A percentile compares a stretch with the other conserved stretches of the same genome.
Evolutionary conservation across 768 basidiomycete species (phyloP).

Genomic region (Leccinellum albellum): DNA sequence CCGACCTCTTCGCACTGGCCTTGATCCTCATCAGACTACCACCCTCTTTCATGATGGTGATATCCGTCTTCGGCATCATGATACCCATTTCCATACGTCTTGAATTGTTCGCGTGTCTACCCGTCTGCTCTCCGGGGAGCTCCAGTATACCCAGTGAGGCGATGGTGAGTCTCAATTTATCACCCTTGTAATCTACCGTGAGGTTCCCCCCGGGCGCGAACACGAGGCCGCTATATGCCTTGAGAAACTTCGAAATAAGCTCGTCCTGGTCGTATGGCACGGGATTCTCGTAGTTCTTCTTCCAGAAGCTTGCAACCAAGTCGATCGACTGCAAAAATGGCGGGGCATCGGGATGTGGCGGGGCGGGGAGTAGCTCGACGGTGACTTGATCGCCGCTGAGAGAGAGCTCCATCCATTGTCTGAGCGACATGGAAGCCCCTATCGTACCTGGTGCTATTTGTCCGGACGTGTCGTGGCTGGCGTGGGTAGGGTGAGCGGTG

Average conservation of each 20-base stretch:
- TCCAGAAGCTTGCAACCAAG: conserved; percentile 69
- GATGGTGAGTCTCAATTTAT: conserved; percentile 71
- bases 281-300: conserved; percentile 47
- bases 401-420: conserved; percentile 89
- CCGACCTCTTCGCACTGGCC: conserved; percentile 84
- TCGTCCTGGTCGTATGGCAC: conserved; percentile 88
- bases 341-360: conserved; percentile 50
- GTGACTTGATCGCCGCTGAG: conserved; percentile 71
- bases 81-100: conserved; percentile 55
- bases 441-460: conserved; percentile 65
- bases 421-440: conserved; percentile 73
- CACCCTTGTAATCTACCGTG: conserved; percentile 86
- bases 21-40: conserved; percentile 85
- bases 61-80: conserved; percentile 87
- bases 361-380: conserved; percentile 53
- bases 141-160: conserved; percentile 58
- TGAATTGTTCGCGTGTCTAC: conserved; percentile 33
- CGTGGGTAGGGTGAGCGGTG: conserved; percentile 26
- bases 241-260: conserved; percentile 69
- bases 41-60: conserved; percentile 83
- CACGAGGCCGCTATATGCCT: conserved; percentile 68
- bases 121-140: conserved; percentile 56
- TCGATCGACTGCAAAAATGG: conserved; percentile 76
- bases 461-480: conserved; percentile 75
- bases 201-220: conserved; percentile 67